A percentile compares a stretch with the other conserved stretches of the same genome.
Evolutionary conservation across 148 eudicot species (phyloP).

Genomic region (Amaranthus palmeri): DNA sequence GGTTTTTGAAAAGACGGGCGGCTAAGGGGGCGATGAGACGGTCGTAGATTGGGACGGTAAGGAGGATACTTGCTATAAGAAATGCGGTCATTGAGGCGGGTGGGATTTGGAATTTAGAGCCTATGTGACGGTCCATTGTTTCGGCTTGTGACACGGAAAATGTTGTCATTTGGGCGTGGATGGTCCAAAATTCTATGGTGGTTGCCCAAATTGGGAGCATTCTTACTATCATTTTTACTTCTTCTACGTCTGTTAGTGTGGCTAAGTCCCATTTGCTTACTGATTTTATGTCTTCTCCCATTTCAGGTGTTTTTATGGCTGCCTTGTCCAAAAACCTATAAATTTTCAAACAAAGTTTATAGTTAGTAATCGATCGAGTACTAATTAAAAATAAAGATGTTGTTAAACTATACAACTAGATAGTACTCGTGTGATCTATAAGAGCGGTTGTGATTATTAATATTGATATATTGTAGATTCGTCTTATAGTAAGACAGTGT

Average conservation of each 20-base stretch:
- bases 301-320: conserved; percentile 22
- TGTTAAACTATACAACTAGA: not conserved
- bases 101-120: conserved; percentile 46
- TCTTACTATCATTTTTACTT: conserved; percentile 58
- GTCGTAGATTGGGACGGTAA: conserved; percentile 52
- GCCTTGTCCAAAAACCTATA: conserved; percentile 38
- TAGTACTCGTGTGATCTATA: no score
- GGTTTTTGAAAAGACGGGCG: conserved; percentile 24
- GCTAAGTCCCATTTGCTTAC: conserved; percentile 29
- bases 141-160: conserved; percentile 59
- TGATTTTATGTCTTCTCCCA: conserved; percentile 2
- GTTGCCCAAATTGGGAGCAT: conserved; percentile 70
- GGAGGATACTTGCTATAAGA: conserved; percentile 43
- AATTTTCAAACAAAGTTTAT: not conserved
- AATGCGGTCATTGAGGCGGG: conserved; percentile 63
- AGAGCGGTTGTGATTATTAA: no score
- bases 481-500: no score
- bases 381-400: not conserved
- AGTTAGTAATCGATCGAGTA: not conserved
- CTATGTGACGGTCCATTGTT: conserved; percentile 54
- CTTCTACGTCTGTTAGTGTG: conserved; percentile 55
- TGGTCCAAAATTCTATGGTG: conserved; percentile 60
- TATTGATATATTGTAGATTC: no score
- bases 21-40: conserved; percentile 46
- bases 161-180: conserved; percentile 66